Percentiles rank a stretch among this genome's conserved stretches.
Conservation (phyloP, 2,329 filamentous ascomycete genomes). For the Botrytis paeoniae region DNA sequence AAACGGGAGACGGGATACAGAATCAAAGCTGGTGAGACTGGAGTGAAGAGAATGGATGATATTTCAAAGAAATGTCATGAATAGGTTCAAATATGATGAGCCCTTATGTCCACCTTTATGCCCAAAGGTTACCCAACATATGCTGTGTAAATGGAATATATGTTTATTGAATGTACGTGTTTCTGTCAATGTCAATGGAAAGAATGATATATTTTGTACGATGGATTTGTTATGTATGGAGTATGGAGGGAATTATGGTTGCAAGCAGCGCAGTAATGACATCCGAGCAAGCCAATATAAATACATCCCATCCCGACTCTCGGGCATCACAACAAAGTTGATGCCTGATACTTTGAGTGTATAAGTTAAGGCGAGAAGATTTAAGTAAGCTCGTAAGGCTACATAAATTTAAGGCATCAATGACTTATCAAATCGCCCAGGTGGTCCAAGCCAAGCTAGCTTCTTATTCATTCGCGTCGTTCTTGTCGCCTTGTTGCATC, state of each 20-base stretch:
- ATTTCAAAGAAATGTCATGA: not conserved
- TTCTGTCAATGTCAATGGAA: not conserved
- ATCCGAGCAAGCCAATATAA: not conserved
- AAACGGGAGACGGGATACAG: not conserved
- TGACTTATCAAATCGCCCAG: not conserved
- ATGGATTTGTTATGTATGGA: not conserved
- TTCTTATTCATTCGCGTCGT: conserved; percentile 17
- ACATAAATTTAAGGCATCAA: not conserved
- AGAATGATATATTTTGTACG: too few species aligned
- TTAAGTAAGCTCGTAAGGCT: not conserved
- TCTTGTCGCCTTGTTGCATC: conserved; percentile 19
- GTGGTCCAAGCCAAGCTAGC: conserved; percentile 13
- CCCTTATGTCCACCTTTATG: not conserved
- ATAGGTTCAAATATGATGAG: not conserved
- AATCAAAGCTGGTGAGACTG: not conserved
- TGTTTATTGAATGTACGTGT: not conserved
- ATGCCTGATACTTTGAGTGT: not conserved
- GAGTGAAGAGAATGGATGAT: not conserved
- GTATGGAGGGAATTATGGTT: not conserved
- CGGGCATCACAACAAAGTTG: not conserved
- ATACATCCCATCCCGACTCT: not conserved
- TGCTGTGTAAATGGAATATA: not conserved
- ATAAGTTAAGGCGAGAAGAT: not conserved
- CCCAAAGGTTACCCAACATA: not conserved
- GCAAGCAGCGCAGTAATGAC: not conserved